Evolutionary conservation across 805 yeast species (phyloP), one percentile per base, ranked within the genome.

Genomic region (Starmera pachycereana): DNA sequence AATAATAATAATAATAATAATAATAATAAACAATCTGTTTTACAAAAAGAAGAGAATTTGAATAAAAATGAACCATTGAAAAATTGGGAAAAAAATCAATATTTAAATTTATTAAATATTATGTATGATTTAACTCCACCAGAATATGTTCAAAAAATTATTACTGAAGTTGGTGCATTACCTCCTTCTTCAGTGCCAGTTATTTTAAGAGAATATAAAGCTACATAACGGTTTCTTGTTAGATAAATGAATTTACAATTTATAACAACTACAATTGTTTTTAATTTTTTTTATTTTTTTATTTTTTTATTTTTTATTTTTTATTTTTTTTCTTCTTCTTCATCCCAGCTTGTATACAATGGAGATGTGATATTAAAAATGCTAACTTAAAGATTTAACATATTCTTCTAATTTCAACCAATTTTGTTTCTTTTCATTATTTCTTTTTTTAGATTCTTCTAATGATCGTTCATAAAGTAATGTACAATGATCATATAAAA

Each of bases 161-260:
- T 92, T 40, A 92, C 97, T 2, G 98, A 92, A 60, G 77, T 90
- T 47, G 98, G 98, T 27, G 86, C 95, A 3, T 70, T 92, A 49
- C 98, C 98, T 10, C 96, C 98, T 34, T 83, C 95, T n/a, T 87
- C 97, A 2, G 97, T 92, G 42, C 98, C 98, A 25, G 97, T 92
- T 37, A 86, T 92, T 45, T 67, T 92, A 52, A 76, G 97, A 63
- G 98, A 92, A 61, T 92, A 90, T 61, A 86, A 87, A 35, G 43
- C 50, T 6, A 37, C 44, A 22, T 8, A 7, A n/a, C n/a, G n/a
- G n/a, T n/a, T n/a, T n/a, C n/a, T n/a, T n/a, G n/a, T n/a, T n/a
- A n/a, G n/a, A n/a, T n/a, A n/a, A n/a, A n/a, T n/a, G n/a, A n/a
- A n/a, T n/a, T n/a, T n/a, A n/a, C n/a, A n/a, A n/a, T n/a, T n/a